Evolutionary conservation across 768 basidiomycete genomes (phyloP).

Genomic region (Amanita brunnescens): DNA sequence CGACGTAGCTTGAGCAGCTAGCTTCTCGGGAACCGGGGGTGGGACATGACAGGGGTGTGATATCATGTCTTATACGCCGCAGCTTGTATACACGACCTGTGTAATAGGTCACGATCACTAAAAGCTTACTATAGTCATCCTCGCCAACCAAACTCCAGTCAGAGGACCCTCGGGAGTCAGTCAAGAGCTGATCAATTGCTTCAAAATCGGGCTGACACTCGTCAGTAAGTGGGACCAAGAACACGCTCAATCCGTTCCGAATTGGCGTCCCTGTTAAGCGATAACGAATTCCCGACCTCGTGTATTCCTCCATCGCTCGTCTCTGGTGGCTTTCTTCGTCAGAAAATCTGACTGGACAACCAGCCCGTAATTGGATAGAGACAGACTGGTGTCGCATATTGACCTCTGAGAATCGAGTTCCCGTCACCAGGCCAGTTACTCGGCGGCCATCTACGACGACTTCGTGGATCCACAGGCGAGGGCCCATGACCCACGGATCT

Average conservation of each 20-base stretch:
- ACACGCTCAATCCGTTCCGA: slow-evolving; percentile 43
- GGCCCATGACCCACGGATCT: slow-evolving; percentile 58
- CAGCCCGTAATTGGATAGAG: slow-evolving; percentile 26
- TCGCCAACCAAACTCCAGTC: slow-evolving; percentile 51
- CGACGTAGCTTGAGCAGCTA: slow-evolving; percentile 41
- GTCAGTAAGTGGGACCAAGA: slow-evolving; percentile 55
- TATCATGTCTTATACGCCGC: slow-evolving; percentile 50
- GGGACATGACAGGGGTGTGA: slow-evolving; percentile 57
- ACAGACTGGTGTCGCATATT: slow-evolving; percentile 29
- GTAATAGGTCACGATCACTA: slow-evolving; percentile 49
- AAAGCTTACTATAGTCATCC: slow-evolving; percentile 36
- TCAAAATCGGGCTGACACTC: slow-evolving; percentile 47
- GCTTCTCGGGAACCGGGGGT: slow-evolving; percentile 41
- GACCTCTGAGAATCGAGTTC: slow-evolving; percentile 41
- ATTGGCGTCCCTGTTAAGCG: slow-evolving; percentile 54
- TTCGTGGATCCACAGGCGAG: slow-evolving; percentile 55
- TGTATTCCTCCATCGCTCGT: slow-evolving; percentile 55
- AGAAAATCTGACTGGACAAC: slow-evolving; percentile 30
- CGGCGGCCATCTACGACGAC: slow-evolving; percentile 41
- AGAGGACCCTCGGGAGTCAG: slow-evolving; percentile 37
- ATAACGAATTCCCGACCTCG: slow-evolving; percentile 50
- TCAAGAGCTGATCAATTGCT: slow-evolving; percentile 41
- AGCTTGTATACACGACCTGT: slow-evolving; percentile 49
- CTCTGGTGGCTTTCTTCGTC: slow-evolving; percentile 36
- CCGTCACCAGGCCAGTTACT: slow-evolving; percentile 60